phyloP scores from a whole-genome alignment of 2,329 filamentous ascomycete genomes.

The Paracoccidioides lutzii region DNA sequence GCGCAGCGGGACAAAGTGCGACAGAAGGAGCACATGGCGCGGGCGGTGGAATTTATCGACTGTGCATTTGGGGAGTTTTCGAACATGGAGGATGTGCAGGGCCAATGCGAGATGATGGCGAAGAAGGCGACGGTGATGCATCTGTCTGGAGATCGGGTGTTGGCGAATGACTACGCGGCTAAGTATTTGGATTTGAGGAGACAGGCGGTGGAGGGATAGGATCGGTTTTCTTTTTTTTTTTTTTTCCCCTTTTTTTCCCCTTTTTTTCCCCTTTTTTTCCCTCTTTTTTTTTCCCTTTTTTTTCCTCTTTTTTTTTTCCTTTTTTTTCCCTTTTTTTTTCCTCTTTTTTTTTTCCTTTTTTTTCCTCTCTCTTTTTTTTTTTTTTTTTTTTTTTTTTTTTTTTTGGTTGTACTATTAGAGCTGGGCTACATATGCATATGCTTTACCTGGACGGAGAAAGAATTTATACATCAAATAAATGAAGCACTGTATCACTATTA shows the following conservation, averaged over 20 bases:
- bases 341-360: no score
- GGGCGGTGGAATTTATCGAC: conserved; percentile 49
- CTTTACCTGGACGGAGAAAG: not conserved
- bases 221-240: not conserved
- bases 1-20: conserved; percentile 28
- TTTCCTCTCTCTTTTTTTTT: no score
- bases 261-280: no score
- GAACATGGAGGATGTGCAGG: conserved; percentile 52
- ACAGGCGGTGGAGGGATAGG: conserved; percentile 2
- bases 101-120: conserved; percentile 64
- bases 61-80: conserved; percentile 52
- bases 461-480: no score
- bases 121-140: conserved; percentile 72
- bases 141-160: conserved; percentile 48
- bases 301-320: no score
- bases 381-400: no score
- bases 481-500: no score
- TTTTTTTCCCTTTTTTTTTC: no score
- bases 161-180: conserved; percentile 55
- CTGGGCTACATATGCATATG: not conserved
- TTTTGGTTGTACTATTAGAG: no score
- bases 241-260: no score
- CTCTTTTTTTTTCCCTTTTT: no score
- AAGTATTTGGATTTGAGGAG: conserved; percentile 47
- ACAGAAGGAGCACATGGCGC: conserved; percentile 45